Conservation (phyloP, 768 basidiomycete genomes). For the Trametes cubensis region DNA sequence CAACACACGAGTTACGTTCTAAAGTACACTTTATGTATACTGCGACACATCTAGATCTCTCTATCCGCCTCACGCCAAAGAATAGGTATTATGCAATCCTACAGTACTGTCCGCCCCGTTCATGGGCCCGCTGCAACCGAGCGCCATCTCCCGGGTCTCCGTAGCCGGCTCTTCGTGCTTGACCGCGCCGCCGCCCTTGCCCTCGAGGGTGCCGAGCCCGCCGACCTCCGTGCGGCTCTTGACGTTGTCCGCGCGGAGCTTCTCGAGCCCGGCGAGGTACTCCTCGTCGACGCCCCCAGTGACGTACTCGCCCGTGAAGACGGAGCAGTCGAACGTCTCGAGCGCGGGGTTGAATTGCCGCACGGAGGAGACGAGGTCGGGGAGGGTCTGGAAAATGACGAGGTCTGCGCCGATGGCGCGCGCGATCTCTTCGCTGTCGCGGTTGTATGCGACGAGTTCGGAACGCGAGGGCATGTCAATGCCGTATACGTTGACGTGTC, state of each 20-base stretch:
- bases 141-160: constrained; percentile 28
- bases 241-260: constrained; percentile 78
- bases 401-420: constrained; percentile 89
- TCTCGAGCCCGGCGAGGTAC: constrained; percentile 78
- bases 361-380: constrained; percentile 85
- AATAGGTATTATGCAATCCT: constrained; percentile 67
- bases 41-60: neutral
- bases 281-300: constrained; percentile 88
- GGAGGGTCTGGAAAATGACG: constrained; percentile 92
- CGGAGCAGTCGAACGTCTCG: constrained; percentile 88
- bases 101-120: constrained; percentile 77
- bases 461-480: constrained; percentile 98
- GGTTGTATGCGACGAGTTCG: constrained; percentile 87
- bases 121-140: constrained; percentile 45
- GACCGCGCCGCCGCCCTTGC: constrained; percentile 20
- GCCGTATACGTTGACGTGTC: constrained; percentile 94
- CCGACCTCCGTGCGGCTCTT: constrained; percentile 45
- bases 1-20: neutral
- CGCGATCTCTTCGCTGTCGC: constrained; percentile 73
- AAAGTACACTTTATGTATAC: constrained; percentile 9
- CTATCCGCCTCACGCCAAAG: constrained; percentile 7
- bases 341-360: constrained; percentile 81
- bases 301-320: constrained; percentile 96
- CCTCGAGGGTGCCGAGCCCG: constrained; percentile 34
- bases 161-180: constrained; percentile 25